Conservation (phyloP, 306 rosid species). For the Echinosophora koreensis region DNA sequence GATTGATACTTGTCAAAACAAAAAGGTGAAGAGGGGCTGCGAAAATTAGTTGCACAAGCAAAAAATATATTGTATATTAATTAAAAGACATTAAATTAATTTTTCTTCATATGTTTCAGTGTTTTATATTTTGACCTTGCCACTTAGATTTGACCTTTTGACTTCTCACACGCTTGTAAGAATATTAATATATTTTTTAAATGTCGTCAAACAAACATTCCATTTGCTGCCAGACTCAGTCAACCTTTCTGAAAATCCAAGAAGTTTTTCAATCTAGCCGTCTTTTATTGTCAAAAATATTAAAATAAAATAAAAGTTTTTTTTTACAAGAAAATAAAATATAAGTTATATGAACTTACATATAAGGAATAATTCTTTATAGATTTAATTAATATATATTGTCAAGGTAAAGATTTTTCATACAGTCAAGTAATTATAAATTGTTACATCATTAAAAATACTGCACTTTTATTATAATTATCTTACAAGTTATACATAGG, state of each 20-base stretch:
- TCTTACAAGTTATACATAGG: too few species aligned
- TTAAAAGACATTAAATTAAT: conserved; percentile 2
- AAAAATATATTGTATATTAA: conserved; percentile 16
- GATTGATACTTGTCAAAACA: conserved; percentile 36
- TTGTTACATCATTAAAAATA: too few species aligned
- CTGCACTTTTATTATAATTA: too few species aligned
- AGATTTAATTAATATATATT: too few species aligned
- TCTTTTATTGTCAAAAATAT: too few species aligned
- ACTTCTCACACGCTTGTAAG: conserved; percentile 43
- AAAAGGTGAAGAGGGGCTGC: conserved; percentile 45
- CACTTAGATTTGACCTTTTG: conserved; percentile 43
- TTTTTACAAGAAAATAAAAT: too few species aligned
- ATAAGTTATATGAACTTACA: too few species aligned
- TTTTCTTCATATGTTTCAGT: neutral
- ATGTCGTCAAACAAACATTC: conserved; percentile 26
- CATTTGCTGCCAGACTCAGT: conserved; percentile 35
- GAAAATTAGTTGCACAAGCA: conserved; percentile 4
- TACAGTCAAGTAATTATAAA: too few species aligned
- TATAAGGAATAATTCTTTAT: too few species aligned
- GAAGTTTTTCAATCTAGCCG: neutral
- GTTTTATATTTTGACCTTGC: conserved; percentile 41
- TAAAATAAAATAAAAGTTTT: too few species aligned
- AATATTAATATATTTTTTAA: neutral
- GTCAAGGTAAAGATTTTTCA: too few species aligned
- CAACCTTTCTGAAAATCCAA: conserved; percentile 27